Conservation (phyloP, 2,329 filamentous ascomycete species). For the Fusarium sp. region DNA sequence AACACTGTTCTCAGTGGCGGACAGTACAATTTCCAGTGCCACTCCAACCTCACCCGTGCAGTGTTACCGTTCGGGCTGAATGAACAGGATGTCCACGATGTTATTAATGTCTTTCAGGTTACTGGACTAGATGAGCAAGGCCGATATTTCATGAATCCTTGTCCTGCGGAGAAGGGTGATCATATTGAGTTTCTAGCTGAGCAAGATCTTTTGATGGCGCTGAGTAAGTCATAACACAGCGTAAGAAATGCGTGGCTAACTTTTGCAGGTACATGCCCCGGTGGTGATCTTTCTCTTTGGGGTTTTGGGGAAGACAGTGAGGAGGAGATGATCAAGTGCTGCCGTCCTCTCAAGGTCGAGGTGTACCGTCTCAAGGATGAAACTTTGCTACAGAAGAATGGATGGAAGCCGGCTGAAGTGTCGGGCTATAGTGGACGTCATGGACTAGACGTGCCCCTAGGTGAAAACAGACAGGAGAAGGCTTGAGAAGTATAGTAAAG, state of each 20-base stretch:
- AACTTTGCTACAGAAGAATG: slow-evolving; percentile 62
- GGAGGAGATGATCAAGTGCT: slow-evolving; percentile 77
- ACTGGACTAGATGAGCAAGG: slow-evolving; percentile 80
- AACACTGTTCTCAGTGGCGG: slow-evolving; percentile 78
- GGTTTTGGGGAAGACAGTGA: slow-evolving; percentile 78
- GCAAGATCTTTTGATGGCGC: slow-evolving; percentile 75
- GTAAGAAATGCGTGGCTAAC: slow-evolving; percentile 9
- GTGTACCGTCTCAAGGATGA: slow-evolving; percentile 74
- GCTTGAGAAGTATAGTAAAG: not conserved
- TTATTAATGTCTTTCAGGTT: slow-evolving; percentile 88
- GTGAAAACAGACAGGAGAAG: slow-evolving; percentile 33
- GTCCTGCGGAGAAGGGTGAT: slow-evolving; percentile 67
- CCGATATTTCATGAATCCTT: slow-evolving; percentile 80
- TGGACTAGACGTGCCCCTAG: slow-evolving; percentile 44
- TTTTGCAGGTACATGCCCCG: slow-evolving; percentile 74
- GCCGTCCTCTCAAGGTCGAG: slow-evolving; percentile 80
- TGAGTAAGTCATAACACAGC: slow-evolving; percentile 57
- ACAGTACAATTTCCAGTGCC: slow-evolving; percentile 85
- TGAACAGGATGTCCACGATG: slow-evolving; percentile 85
- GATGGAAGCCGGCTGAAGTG: slow-evolving; percentile 72
- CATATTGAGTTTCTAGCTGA: slow-evolving; percentile 85
- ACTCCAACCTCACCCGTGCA: slow-evolving; percentile 83
- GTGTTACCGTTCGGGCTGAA: slow-evolving; percentile 75
- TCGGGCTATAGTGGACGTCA: slow-evolving; percentile 66
- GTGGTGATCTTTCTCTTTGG: slow-evolving; percentile 85